Conservation (phyloP, 2,329 filamentous ascomycete species). For the Monilinia polystroma region DNA sequence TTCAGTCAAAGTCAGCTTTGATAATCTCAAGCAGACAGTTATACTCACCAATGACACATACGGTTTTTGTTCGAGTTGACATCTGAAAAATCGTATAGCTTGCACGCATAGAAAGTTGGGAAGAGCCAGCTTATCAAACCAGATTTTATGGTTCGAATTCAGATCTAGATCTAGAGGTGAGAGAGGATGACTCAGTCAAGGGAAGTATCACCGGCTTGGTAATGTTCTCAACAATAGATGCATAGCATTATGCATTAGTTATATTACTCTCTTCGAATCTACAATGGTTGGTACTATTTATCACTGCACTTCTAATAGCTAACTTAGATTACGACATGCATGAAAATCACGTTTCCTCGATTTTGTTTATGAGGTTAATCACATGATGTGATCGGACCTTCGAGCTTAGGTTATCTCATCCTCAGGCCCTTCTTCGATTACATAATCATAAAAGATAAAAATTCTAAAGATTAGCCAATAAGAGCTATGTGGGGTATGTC, state of each 20-base stretch:
- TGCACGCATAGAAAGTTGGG: constrained; percentile 12
- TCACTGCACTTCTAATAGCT: background rate
- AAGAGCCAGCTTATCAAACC: background rate
- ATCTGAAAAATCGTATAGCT: constrained; percentile 12
- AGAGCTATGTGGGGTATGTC: no score
- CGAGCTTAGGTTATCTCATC: background rate
- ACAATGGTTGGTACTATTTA: background rate
- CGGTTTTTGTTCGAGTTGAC: constrained; percentile 28
- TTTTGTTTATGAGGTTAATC: background rate
- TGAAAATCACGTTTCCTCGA: constrained; percentile 3
- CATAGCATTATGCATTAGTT: background rate
- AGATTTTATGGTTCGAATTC: background rate
- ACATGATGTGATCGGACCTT: background rate
- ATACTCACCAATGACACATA: constrained; percentile 36
- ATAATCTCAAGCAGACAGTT: background rate
- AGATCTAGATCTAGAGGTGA: background rate
- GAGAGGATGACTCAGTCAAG: background rate
- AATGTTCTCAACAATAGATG: background rate
- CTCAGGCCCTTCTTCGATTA: no score
- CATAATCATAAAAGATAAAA: no score
- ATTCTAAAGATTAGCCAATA: no score
- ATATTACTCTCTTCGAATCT: background rate
- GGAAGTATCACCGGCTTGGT: background rate
- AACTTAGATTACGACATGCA: background rate
- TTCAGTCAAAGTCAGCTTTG: constrained; percentile 5